phyloP scores from a whole-genome alignment of 805 yeast genomes.

The Lipomyces orientalis region DNA sequence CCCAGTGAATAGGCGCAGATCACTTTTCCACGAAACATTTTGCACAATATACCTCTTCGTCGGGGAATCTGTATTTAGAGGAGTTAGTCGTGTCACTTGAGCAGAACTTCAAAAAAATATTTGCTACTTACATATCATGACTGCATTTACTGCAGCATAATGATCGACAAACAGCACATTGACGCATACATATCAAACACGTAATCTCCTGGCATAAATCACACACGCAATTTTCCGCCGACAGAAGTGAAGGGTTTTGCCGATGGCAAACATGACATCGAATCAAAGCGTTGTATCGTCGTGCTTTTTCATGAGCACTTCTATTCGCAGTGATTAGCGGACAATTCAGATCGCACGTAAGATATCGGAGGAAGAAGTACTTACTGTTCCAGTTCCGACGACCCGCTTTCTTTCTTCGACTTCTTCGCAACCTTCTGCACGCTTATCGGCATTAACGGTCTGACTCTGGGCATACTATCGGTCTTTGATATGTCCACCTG shows the following conservation, averaged over 20 bases:
- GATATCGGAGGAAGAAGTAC: background rate
- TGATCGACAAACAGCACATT: slow-evolving; percentile 33
- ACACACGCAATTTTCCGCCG: slow-evolving; percentile 31
- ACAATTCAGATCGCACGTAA: background rate
- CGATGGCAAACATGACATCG: slow-evolving; percentile 36
- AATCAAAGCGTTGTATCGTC: slow-evolving; percentile 13
- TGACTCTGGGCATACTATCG: background rate
- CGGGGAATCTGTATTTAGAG: slow-evolving; percentile 16
- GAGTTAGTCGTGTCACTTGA: background rate
- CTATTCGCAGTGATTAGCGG: background rate
- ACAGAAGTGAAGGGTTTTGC: slow-evolving; percentile 32
- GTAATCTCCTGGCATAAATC: slow-evolving; percentile 29
- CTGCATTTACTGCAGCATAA: slow-evolving; percentile 35
- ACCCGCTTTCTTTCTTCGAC: slow-evolving; percentile 1
- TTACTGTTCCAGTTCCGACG: background rate
- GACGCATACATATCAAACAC: slow-evolving; percentile 34
- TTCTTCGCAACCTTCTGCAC: slow-evolving; percentile 11
- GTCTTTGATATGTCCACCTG: background rate
- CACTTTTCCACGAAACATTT: slow-evolving; percentile 20
- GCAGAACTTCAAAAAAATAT: background rate
- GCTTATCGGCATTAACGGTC: background rate
- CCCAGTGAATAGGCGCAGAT: background rate
- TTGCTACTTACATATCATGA: slow-evolving; percentile 24
- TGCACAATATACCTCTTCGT: slow-evolving; percentile 29
- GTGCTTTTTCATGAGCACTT: slow-evolving; percentile 2